Conservation (phyloP, 1,284 basidiomycete species). For the Mycosarcoma mackinlayi region DNA sequence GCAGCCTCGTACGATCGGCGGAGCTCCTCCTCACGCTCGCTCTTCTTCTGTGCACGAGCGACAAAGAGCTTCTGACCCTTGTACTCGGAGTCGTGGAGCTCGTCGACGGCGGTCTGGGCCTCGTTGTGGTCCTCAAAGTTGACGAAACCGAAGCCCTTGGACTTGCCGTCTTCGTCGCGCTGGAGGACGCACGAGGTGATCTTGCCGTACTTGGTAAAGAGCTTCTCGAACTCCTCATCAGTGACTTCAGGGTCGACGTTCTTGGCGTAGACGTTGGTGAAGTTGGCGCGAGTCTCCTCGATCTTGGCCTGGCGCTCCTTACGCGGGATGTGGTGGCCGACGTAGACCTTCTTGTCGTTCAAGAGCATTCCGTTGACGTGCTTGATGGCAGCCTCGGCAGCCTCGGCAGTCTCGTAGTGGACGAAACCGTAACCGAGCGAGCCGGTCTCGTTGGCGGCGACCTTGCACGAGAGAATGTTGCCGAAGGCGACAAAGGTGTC, state of each 20-base stretch:
- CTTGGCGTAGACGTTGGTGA: slow-evolving; percentile 99
- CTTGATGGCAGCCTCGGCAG: slow-evolving; percentile 90
- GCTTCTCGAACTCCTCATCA: slow-evolving; percentile 85
- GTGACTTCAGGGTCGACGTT: slow-evolving; percentile 88
- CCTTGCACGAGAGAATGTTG: slow-evolving; percentile 99
- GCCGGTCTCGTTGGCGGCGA: slow-evolving; percentile 73
- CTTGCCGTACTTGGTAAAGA: slow-evolving; percentile 83
- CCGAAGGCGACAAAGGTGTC: slow-evolving; percentile 99
- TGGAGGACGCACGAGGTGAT: slow-evolving; percentile 90
- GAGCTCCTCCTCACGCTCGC: slow-evolving; percentile 96
- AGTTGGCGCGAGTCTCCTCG: slow-evolving; percentile 95
- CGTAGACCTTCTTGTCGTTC: slow-evolving; percentile 89
- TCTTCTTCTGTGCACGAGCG: slow-evolving; percentile 97
- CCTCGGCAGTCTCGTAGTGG: slow-evolving; percentile 98
- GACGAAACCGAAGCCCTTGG: slow-evolving; percentile 97
- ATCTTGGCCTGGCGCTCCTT: slow-evolving; percentile 86
- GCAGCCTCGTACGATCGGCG: slow-evolving; percentile 91
- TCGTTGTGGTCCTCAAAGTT: slow-evolving; percentile 94
- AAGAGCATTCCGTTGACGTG: slow-evolving; percentile 99
- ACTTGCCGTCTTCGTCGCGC: slow-evolving; percentile 81
- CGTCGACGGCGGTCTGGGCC: slow-evolving; percentile 88
- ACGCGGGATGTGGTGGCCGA: slow-evolving; percentile 96
- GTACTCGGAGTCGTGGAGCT: slow-evolving; percentile 86
- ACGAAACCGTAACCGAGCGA: slow-evolving; percentile 85
- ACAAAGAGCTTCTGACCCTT: slow-evolving; percentile 94